Base-by-base conservation (phyloP, 2,329 filamentous ascomycete genomes). In the Amphichorda felina region DNA sequence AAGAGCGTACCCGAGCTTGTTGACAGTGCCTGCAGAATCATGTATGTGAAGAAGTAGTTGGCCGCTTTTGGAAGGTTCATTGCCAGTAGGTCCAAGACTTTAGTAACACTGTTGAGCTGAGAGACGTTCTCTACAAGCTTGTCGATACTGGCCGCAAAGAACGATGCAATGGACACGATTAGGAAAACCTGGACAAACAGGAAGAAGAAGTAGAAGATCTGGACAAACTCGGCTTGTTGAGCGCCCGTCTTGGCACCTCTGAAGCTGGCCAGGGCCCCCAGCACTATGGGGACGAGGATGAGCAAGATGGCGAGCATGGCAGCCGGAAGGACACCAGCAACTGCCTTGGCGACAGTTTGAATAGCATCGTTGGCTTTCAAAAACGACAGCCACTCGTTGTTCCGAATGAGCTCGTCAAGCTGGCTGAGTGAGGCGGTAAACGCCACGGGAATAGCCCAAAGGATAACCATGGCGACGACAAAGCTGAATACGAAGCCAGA, bases 1-100 rank as follows among this genome's bases (percentile, higher is more conserved):
- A 95, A 64, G 4, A 96, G 65, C 1, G 85, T 89, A 55, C 83
- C 87, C 2, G 89, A 89, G 55, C 87, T 94, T 42, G 85, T 87
- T 42, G 85, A 87, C 47, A 96, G 69, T 1, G 88, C 86, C 50
- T 96, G 91, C 8, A 98, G 77, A 52, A 95, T 81, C 78, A 98
- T 88, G 70, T 98, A 98, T 1, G 86, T 89, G 67, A 95, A 96
- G 65, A 96, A 98, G 58, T 96, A 98, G 53, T 95, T 94, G 46
- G 86, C 82, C 0, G 88, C 81, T 45, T 76, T 82, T 2, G 91
- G 91, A 5, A 98, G 63, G 40, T 88, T 91, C 9, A 66, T 55
- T 0, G 89, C 89, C 19, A 98, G 63, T 0, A 82, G 67, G 14
- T 74, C 56, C 1, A 91, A 75, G 38, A 93, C 73, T 26, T 68